Base-by-base conservation (phyloP, 306 rosid species). In the Cucumis melo region DNA sequence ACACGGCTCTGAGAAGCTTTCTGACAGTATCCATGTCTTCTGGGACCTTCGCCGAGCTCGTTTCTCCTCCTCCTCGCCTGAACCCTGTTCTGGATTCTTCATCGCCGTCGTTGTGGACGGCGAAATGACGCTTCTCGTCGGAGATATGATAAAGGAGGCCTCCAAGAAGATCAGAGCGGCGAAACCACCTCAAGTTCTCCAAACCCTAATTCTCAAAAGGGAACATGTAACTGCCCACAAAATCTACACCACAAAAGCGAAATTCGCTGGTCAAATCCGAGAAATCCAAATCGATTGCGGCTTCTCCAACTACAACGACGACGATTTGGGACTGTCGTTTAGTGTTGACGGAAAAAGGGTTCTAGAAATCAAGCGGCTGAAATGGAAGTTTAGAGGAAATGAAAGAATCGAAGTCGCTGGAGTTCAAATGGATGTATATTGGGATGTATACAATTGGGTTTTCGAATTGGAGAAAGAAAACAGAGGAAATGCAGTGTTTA, bases 301-400 rank as follows among this genome's bases (percentile, higher is more conserved):
- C 29, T 71, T 44, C 38, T 41, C 4, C 19, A 75, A 78, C 64
- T 83, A 83, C 62, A 63, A 78, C 17, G 79, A 78, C 61, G 84
- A 82, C 67, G 72, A 81, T 24, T 73, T 83, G 51, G 81, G 86
- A 77, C 87, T 92, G 19, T 23, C 46, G 38, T 87, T 92, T 58
- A 27, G 85, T 12, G 85, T 92, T 7, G 99, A 92, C 34, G 79
- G 74, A 46, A 66, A 86, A 41, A 80, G 2, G 73, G 86, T 86
- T 6, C 41, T 92, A 80, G 84, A 87, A 77, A 85, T 92, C 14
- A 87, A 85, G 83, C 74, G 90, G 2, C 20, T 92, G 80, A 88
- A 83, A 73, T 92, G 98, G 98, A 94, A 94, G 42, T 94, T 94
- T 39, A 78, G 97, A 38, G 98, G 98, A 0, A 94, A 87, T 48